A percentile compares a stretch with the other conserved stretches of the same genome.
Evolutionary conservation across 192 early-diverging fungal species (phyloP).

Genomic region (Bifiguratus adelaidae): DNA sequence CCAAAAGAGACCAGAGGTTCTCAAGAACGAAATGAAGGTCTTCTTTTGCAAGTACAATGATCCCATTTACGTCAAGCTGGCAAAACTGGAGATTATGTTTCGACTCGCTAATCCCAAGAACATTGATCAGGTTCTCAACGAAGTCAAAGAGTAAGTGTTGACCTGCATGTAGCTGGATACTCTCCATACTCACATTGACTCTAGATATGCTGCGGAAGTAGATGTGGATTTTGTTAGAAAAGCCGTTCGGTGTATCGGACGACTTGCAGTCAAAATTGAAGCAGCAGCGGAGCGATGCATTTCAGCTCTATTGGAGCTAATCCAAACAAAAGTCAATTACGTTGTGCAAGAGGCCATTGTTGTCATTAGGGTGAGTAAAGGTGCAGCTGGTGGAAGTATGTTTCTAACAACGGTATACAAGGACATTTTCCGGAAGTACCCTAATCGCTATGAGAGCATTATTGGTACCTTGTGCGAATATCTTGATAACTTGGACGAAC

Average conservation of each 20-base stretch:
- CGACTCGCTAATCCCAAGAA: slow-evolving; percentile 75
- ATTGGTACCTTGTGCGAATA: slow-evolving; percentile 91
- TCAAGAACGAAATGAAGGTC: slow-evolving; percentile 91
- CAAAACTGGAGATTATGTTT: slow-evolving; percentile 94
- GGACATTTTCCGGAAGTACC: slow-evolving; percentile 98
- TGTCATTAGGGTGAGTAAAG: slow-evolving; percentile 66
- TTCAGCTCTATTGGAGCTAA: slow-evolving; percentile 75
- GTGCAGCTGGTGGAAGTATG: not conserved
- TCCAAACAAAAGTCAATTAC: slow-evolving; percentile 96
- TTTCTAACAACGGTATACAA: slow-evolving; percentile 8
- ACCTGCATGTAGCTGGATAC: not conserved
- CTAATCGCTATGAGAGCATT: slow-evolving; percentile 91
- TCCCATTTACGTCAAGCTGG: slow-evolving; percentile 96
- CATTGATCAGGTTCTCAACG: slow-evolving; percentile 79
- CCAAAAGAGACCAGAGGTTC: slow-evolving; percentile 79
- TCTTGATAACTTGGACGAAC: slow-evolving; percentile 91
- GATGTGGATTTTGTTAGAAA: slow-evolving; percentile 98
- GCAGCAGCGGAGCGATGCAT: slow-evolving; percentile 79
- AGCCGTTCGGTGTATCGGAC: slow-evolving; percentile 93
- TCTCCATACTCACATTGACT: not conserved
- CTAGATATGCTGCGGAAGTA: slow-evolving; percentile 84
- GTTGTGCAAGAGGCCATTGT: slow-evolving; percentile 98
- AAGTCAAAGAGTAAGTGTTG: slow-evolving; percentile 68
- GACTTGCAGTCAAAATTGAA: slow-evolving; percentile 94
- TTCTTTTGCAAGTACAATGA: slow-evolving; percentile 99